phyloP scores from a whole-genome alignment of 345 rosid species.

The Passiflora organensis region DNA sequence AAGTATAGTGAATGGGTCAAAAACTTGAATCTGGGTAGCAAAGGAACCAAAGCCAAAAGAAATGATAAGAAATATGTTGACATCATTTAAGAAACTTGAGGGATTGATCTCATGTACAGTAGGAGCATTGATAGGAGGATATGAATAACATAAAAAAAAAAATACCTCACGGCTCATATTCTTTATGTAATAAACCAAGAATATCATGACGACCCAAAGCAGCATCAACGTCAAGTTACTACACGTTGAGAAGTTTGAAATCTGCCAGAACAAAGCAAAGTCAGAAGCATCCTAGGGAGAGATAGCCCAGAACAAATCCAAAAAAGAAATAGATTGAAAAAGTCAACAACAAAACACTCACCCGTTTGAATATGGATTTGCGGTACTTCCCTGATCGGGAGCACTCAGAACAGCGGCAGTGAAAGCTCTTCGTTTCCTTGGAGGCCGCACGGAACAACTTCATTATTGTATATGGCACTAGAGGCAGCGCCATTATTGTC shows the following conservation, averaged over 20 bases:
- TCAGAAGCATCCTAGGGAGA: conserved; percentile 2
- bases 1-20: conserved; percentile 85
- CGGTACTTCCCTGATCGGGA: conserved; percentile 76
- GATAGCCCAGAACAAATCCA: background rate
- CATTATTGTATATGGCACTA: conserved; percentile 77
- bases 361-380: conserved; percentile 76
- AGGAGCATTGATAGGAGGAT: background rate
- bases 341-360: conserved; percentile 14
- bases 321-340: background rate
- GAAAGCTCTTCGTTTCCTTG: conserved; percentile 60
- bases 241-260: conserved; percentile 86
- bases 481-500: conserved; percentile 90
- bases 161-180: conserved; percentile 79
- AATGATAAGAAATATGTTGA: conserved; percentile 1
- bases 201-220: conserved; percentile 84
- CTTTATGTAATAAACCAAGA: conserved; percentile 81
- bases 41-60: conserved; percentile 6
- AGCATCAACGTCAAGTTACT: conserved; percentile 83
- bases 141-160: conserved; percentile 7
- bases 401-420: conserved; percentile 84
- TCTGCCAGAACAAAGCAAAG: conserved; percentile 40
- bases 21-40: conserved; percentile 63
- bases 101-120: background rate
- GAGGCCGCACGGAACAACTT: conserved; percentile 71
- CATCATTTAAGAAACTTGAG: no score